phyloP scores from a whole-genome alignment of 345 rosid species.

The Dovyalis caffra region DNA sequence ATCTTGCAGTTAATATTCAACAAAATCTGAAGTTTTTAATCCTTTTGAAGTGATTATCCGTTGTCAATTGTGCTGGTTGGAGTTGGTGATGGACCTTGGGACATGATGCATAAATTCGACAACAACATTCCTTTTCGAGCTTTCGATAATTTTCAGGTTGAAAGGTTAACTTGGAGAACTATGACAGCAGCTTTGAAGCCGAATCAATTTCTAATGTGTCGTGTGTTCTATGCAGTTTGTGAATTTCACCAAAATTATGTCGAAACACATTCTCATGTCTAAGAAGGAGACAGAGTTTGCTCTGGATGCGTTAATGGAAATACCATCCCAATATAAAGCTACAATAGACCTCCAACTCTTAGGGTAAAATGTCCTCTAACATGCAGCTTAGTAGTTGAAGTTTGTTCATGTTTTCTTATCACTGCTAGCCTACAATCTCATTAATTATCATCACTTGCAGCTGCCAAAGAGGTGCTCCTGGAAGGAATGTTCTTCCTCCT shows the following conservation, averaged over 20 bases:
- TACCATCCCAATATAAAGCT: conserved; percentile 26
- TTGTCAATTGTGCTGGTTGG: conserved; percentile 27
- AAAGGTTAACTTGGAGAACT: neutral
- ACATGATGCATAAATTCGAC: conserved; percentile 25
- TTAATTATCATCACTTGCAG: conserved; percentile 10
- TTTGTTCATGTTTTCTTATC: neutral
- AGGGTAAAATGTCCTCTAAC: conserved; percentile 14
- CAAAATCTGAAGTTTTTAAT: neutral
- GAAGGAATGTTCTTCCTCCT: conserved; percentile 21
- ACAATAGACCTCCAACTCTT: conserved; percentile 16
- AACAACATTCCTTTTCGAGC: conserved; percentile 22
- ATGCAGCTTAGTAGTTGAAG: neutral
- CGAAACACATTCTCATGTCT: conserved; percentile 1
- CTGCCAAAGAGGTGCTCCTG: conserved; percentile 10
- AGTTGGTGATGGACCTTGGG: conserved; percentile 32
- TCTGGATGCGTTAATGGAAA: conserved; percentile 25
- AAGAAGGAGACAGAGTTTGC: conserved; percentile 27
- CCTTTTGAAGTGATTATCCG: conserved; percentile 14
- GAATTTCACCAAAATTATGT: conserved; percentile 27
- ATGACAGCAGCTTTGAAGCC: neutral
- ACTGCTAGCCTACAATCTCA: neutral
- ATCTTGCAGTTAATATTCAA: neutral
- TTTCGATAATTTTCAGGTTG: conserved; percentile 30
- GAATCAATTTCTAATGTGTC: neutral
- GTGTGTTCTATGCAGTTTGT: conserved; percentile 21